phyloP scores from a whole-genome alignment of 208 protist species.

The Dictyostelium gargantuum region DNA sequence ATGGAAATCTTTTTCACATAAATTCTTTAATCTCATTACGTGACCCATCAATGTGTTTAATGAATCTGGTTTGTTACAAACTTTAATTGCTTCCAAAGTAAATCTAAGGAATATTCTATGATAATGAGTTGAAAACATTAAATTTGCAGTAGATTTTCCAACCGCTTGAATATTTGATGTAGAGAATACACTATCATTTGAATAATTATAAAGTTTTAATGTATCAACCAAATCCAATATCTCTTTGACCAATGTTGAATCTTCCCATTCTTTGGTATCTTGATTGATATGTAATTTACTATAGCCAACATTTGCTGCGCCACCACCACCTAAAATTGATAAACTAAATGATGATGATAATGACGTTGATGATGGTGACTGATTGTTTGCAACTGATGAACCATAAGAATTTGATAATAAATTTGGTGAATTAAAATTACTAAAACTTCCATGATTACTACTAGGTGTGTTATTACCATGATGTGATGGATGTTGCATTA shows the following conservation, averaged over 20 bases:
- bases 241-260: background rate
- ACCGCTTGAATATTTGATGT: background rate
- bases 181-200: constrained; percentile 1
- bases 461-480: background rate
- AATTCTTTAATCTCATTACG: background rate
- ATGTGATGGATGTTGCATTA: too few species aligned
- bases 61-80: background rate
- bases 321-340: background rate
- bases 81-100: constrained; percentile 8
- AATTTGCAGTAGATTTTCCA: background rate
- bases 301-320: background rate
- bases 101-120: constrained; percentile 16
- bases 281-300: constrained; percentile 7
- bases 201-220: background rate
- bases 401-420: background rate
- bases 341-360: background rate
- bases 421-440: background rate
- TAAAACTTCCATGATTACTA: background rate
- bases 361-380: background rate
- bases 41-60: background rate
- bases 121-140: constrained; percentile 26
- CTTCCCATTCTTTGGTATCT: constrained; percentile 21
- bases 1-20: background rate
- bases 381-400: background rate
- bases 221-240: constrained; percentile 21